Conservation (phyloP, 2,329 filamentous ascomycete genomes). For the Botrytis aclada region DNA sequence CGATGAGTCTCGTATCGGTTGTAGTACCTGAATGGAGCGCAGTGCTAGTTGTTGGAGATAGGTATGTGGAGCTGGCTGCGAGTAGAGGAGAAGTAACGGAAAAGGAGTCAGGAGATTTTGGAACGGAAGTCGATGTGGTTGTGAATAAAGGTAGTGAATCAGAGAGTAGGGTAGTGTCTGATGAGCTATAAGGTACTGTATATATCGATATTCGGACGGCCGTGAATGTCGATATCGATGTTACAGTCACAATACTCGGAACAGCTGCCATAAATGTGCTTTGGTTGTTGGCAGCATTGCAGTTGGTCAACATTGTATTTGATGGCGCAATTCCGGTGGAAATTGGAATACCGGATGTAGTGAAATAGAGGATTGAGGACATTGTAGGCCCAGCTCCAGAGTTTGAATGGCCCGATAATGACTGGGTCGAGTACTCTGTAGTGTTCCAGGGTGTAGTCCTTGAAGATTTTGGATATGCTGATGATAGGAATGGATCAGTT, state of each 20-base stretch:
- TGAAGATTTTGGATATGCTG: background rate
- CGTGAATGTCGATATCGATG: conserved; percentile 1
- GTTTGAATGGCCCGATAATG: background rate
- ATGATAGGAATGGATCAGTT: background rate
- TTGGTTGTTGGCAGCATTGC: background rate
- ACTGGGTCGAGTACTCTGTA: background rate
- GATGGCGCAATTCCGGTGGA: background rate
- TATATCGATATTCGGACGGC: background rate
- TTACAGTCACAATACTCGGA: background rate
- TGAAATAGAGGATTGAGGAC: background rate
- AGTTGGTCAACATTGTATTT: background rate
- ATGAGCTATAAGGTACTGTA: background rate
- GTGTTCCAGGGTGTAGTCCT: background rate
- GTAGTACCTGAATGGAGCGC: background rate
- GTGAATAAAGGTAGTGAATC: background rate
- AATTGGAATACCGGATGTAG: background rate
- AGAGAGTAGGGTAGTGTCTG: background rate
- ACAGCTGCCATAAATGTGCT: background rate
- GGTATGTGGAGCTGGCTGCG: background rate
- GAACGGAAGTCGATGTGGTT: background rate
- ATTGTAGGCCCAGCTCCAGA: background rate
- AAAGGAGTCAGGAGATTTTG: background rate
- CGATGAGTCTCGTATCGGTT: background rate
- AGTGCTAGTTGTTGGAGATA: background rate
- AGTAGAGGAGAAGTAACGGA: background rate